These are phyloP conservation scores for Lyophyllum atratum DNA, from an alignment of 768 basidiomycete species.

Conservation along the genomic window DNA sequence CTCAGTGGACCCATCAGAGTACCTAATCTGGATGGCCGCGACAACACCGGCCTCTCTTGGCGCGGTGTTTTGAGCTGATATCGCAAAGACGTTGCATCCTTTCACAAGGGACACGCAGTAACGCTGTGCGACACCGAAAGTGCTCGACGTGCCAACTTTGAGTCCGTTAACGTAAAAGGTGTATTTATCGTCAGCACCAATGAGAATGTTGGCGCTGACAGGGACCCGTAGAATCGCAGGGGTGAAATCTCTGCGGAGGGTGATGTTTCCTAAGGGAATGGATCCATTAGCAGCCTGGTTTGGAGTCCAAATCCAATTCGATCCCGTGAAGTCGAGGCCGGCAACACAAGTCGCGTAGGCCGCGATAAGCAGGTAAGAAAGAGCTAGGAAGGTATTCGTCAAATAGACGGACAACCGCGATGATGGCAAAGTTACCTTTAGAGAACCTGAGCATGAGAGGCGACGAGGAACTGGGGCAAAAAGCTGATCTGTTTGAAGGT, in stretches of 20 bases:
- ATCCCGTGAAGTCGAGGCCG: neutral
- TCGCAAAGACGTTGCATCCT: constrained; percentile 24
- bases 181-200: constrained; percentile 22
- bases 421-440: neutral
- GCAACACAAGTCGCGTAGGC: neutral
- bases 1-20: constrained; percentile 22
- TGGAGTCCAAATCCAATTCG: constrained; percentile 10
- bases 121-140: constrained; percentile 15
- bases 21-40: constrained; percentile 24
- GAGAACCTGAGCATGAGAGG: neutral
- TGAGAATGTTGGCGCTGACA: constrained; percentile 19
- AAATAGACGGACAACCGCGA: neutral
- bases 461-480: neutral
- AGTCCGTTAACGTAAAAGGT: constrained; percentile 25
- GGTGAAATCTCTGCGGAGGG: constrained; percentile 20
- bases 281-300: neutral
- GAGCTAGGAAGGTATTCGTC: neutral
- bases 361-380: neutral
- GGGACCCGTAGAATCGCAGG: constrained; percentile 15
- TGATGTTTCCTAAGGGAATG: constrained; percentile 16
- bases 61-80: constrained; percentile 18
- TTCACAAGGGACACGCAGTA: constrained; percentile 21
- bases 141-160: constrained; percentile 13
- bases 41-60: constrained; percentile 19
- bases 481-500: too few relatives aligned